Base-by-base conservation (phyloP, 23 red algal genomes). In the Gracilaria gracilis region DNA sequence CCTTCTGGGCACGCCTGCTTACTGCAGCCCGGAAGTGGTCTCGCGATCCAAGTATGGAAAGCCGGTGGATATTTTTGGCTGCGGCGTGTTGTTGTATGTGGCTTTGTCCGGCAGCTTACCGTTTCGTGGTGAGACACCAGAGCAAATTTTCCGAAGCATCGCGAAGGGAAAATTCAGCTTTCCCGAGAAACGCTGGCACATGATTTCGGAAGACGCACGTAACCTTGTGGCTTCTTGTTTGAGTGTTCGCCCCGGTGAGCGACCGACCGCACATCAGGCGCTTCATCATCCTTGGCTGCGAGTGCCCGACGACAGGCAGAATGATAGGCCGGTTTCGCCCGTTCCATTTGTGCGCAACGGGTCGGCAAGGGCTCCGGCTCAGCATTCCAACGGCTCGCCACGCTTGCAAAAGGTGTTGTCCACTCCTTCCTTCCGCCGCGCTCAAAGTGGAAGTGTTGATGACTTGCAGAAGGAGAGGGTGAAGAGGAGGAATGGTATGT, bases 1-100 rank as follows among this genome's bases (percentile, higher is more conserved):
- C 44, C 88, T 86, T 3, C 50, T 91, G 0, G 93, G 93, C 4
- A 95, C 93, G 11, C 93, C 93, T 9, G 93, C 93, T 8, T 98
- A 95, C 58, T 92, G 89, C 35, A 88, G 93, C 59, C 97, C 97
- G 24, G 97, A 98, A 53, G 92, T 98, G 58, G 93, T 95, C 1
- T 75, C 72, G 34, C 76, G 90, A 25, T 74, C 88, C 16, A 61
- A 77, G 64, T 93, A 86, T 13, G 93, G 97, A 39, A 78, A 85
- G 57, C 93, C 92, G 40, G 97, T 98, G 0, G 97, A 98, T 84
- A 84, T 92, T 15, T 96, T 86, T 86, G 97, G 89, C 23, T 90
- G 93, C 27, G 97, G 97, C 27, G 97, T 98, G 8, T 87, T 95
- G 47, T 65, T 98, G 61, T 95, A 92, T 58, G 81, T 95, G 40